Conservation (phyloP, 208 protist species). For the Trypanosoma theileri region DNA sequence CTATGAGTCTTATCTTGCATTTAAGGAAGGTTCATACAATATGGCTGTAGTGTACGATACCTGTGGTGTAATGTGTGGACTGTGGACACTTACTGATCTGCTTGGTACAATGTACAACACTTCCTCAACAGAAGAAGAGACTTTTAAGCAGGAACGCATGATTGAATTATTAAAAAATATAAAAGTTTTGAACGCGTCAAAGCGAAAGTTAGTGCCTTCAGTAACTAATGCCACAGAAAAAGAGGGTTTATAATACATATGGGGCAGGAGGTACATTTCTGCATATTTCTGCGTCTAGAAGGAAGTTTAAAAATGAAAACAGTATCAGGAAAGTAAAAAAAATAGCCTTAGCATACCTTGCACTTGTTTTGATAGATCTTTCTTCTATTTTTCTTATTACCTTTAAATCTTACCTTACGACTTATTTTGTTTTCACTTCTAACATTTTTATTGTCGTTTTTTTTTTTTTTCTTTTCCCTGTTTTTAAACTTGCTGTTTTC, state of each 20-base stretch:
- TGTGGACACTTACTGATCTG: constrained; percentile 72
- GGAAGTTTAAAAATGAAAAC: constrained; percentile 1
- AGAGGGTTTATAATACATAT: background rate
- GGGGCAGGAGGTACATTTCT: too few species aligned
- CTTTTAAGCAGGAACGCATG: constrained; percentile 49
- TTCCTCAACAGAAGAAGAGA: constrained; percentile 18
- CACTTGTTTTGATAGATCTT: constrained; percentile 10
- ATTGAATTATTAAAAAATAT: constrained; percentile 44
- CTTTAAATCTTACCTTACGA: background rate
- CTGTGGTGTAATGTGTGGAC: constrained; percentile 48
- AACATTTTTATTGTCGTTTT: constrained; percentile 2
- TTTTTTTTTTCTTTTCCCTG: constrained; percentile 7
- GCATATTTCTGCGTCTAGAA: background rate
- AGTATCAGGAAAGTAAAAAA: background rate
- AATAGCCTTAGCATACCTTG: background rate
- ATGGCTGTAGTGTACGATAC: constrained; percentile 71
- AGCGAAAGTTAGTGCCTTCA: constrained; percentile 7
- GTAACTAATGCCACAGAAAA: background rate
- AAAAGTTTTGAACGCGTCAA: constrained; percentile 42
- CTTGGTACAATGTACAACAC: constrained; percentile 52
- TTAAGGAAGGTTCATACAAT: constrained; percentile 49
- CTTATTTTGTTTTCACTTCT: constrained; percentile 22
- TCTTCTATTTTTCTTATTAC: constrained; percentile 6
- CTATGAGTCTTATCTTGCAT: constrained; percentile 68
- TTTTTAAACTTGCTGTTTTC: background rate